These are phyloP conservation scores for Aspergillus ibericus DNA, from an alignment of 2,329 filamentous ascomycete genomes.

Conservation along the genomic window DNA sequence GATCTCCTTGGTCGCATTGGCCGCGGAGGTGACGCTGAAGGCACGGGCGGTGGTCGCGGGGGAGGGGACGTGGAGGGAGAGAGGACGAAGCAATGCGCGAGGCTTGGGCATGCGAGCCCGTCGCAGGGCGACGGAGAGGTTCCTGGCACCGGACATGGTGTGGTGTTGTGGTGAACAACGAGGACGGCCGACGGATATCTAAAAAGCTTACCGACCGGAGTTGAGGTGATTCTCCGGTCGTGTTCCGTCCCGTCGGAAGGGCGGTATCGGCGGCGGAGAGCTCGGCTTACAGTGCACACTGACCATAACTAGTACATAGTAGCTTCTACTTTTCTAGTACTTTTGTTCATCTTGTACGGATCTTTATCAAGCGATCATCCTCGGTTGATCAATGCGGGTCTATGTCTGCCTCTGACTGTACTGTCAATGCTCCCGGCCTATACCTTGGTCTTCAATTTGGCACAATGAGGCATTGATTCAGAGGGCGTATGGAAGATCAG, in stretches of 20 bases:
- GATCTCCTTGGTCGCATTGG: slow-evolving; percentile 41
- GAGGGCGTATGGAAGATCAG: too few species aligned
- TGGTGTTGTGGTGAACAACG: background rate
- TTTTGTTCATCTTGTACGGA: too few species aligned
- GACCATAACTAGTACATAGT: too few species aligned
- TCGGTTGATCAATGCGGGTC: too few species aligned
- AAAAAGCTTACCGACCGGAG: slow-evolving; percentile 14
- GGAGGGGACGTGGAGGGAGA: slow-evolving; percentile 17
- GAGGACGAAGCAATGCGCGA: slow-evolving; percentile 24
- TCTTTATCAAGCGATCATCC: too few species aligned
- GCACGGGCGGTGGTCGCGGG: slow-evolving; percentile 23
- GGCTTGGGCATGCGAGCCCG: slow-evolving; percentile 34
- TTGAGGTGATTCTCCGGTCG: background rate
- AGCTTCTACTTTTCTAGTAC: too few species aligned
- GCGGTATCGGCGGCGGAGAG: background rate
- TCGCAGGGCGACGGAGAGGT: slow-evolving; percentile 33
- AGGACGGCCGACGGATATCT: slow-evolving; percentile 1
- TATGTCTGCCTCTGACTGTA: too few species aligned
- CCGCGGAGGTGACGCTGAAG: slow-evolving; percentile 32
- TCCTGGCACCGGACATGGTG: slow-evolving; percentile 34
- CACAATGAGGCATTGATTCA: too few species aligned
- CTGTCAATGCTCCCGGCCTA: too few species aligned
- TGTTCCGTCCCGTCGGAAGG: slow-evolving; percentile 6
- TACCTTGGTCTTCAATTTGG: too few species aligned
- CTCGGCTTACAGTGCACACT: background rate